Evolutionary conservation across 768 basidiomycete species (phyloP).

Genomic region (Boletellus ananiceps): DNA sequence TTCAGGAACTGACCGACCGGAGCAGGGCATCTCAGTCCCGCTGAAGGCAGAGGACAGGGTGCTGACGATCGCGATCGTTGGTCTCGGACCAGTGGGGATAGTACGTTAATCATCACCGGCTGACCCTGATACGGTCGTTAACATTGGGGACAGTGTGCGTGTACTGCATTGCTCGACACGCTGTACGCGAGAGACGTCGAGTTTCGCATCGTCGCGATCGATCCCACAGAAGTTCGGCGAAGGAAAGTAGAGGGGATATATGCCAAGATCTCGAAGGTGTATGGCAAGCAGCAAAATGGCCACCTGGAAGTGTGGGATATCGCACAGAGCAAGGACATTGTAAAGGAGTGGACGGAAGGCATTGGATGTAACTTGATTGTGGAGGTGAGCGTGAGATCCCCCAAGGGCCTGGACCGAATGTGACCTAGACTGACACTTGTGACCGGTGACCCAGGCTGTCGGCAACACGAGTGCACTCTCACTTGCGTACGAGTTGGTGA

Average conservation of each 20-base stretch:
- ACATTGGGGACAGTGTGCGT: constrained; percentile 44
- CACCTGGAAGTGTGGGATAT: constrained; percentile 49
- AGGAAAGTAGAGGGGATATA: constrained; percentile 59
- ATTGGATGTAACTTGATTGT: constrained; percentile 62
- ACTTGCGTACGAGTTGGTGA: constrained; percentile 65
- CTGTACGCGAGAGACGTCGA: constrained; percentile 42
- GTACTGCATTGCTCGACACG: constrained; percentile 59
- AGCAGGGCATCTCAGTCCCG: constrained; percentile 10
- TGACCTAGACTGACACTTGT: background rate
- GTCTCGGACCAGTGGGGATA: constrained; percentile 76
- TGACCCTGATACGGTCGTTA: background rate
- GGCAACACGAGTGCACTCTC: constrained; percentile 61
- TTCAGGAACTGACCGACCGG: constrained; percentile 8
- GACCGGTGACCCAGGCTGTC: constrained; percentile 47
- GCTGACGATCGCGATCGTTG: constrained; percentile 63
- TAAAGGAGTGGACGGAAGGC: constrained; percentile 49
- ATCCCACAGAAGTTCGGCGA: constrained; percentile 53
- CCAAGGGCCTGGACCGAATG: background rate
- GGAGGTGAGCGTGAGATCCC: constrained; percentile 43
- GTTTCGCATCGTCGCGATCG: constrained; percentile 60
- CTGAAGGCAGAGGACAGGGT: constrained; percentile 44
- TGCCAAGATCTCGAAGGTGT: constrained; percentile 43
- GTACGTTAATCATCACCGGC: constrained; percentile 27
- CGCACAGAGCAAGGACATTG: constrained; percentile 46
- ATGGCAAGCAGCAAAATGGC: constrained; percentile 26